Evolutionary conservation across 2,329 filamentous ascomycete genomes (phyloP), one percentile per base, ranked within the genome.

Genomic region (Paramyrothecium sp.): DNA sequence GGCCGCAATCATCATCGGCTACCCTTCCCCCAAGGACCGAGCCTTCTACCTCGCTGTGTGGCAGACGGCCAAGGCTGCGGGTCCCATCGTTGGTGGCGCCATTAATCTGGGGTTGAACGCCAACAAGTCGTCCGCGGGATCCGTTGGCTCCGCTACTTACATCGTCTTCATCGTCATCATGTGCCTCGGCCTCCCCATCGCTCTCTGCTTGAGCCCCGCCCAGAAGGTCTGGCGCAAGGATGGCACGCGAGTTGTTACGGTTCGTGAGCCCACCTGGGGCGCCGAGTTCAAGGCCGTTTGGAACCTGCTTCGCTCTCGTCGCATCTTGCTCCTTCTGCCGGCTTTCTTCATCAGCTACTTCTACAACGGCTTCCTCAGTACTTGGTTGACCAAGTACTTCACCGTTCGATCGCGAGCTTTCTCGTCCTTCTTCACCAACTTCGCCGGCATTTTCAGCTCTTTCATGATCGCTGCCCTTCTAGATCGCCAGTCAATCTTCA

Each of bases 1-100:
- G 73, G 86, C 83, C 1, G 86, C 87, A 0, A 87, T 89, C 56
- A 84, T 85, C 0, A 77, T 89, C 2, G 78, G 81, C 5, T 79
- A 77, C 23, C 71, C 70, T 1, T 44, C 38, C 13, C 38, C 38
- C 13, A 44, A 44, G 13, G 38, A 44, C 38, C 38, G 38, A 17
- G 38, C 38, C 38, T 44, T 44, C n/a, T 44, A 44, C 38, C 38
- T 44, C n/a, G 38, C 38, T 16, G n/a, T 44, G 13, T 44, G 38
- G 38, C 38, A 44, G n/a, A 44, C 38, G 13, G 38, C 38, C 38
- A 44, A 44, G 38, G 38, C 38, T 7, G 38, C 38, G 13, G 38
- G 38, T 19, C 38, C 38, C 4, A 44, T 44, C 13, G 38, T 44
- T 44, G 38, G 38, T 44, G 49, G 49, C 19, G 49, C 49, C 49